A percentile compares a stretch with the other conserved stretches of the same genome.
Conservation (phyloP, 208 protist genomes). For the Leishmania mexicana region DNA sequence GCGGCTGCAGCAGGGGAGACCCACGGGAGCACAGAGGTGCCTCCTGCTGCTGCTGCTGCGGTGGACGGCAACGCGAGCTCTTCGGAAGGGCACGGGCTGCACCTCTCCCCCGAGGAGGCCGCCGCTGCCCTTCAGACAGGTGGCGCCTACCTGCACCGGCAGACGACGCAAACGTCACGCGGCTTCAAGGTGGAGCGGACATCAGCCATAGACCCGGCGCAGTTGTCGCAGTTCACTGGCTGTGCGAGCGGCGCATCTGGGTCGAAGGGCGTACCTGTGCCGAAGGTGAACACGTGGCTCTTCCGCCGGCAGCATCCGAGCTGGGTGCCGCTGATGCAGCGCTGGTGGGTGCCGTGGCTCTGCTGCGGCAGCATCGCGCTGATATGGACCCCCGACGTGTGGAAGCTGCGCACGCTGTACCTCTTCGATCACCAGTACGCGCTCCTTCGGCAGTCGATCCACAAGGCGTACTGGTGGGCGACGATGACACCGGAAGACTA, state of each 20-base stretch:
- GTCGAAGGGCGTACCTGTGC: background rate
- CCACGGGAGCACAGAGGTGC: background rate
- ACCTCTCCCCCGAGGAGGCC: slow-evolving; percentile 22
- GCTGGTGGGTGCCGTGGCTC: slow-evolving; percentile 81
- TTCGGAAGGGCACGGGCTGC: slow-evolving; percentile 13
- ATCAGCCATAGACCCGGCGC: slow-evolving; percentile 34
- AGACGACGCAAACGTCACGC: slow-evolving; percentile 27
- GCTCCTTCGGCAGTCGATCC: slow-evolving; percentile 54
- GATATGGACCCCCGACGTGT: slow-evolving; percentile 85
- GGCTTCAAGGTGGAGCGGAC: slow-evolving; percentile 63
- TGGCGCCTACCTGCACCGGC: slow-evolving; percentile 41
- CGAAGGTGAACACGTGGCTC: slow-evolving; percentile 70
- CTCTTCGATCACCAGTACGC: slow-evolving; percentile 75
- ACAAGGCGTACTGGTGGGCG: slow-evolving; percentile 78
- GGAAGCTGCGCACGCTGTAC: slow-evolving; percentile 84
- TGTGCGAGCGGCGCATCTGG: background rate
- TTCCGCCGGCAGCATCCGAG: slow-evolving; percentile 73
- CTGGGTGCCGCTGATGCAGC: slow-evolving; percentile 85
- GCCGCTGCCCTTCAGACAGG: slow-evolving; percentile 34
- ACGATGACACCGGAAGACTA: slow-evolving; percentile 78
- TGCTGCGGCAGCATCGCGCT: slow-evolving; percentile 45
- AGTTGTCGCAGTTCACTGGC: slow-evolving; percentile 20
- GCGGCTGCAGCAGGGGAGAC: background rate
- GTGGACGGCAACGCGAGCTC: background rate
- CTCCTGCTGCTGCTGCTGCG: background rate